Percentiles rank a stretch among this genome's conserved stretches.
These are phyloP conservation scores for Pythium brachiatum DNA, from an alignment of 352 stramenopile species.

Conservation along the genomic window DNA sequence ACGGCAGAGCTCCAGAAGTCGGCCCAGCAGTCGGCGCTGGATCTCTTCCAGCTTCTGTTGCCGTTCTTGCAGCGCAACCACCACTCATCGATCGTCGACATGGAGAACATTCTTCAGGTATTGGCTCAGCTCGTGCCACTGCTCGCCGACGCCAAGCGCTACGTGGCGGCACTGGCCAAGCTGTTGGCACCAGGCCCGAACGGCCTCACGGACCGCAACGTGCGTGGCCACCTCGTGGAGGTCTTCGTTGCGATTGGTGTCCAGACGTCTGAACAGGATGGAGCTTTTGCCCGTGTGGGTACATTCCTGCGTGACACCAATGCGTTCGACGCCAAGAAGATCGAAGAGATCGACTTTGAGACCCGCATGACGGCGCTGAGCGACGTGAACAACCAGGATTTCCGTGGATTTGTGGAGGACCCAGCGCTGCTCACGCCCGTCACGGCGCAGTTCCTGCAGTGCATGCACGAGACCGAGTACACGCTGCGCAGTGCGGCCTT, in stretches of 20 bases:
- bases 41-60: conserved; percentile 84
- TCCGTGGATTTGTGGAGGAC: conserved; percentile 56
- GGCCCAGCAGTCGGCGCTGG: conserved; percentile 46
- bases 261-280: conserved; percentile 31
- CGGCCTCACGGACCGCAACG: conserved; percentile 55
- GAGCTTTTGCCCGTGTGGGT: conserved; percentile 38
- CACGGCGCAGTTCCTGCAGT: conserved; percentile 73
- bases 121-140: conserved; percentile 73
- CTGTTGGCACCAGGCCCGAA: conserved; percentile 74
- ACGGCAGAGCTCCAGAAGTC: conserved; percentile 24
- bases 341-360: conserved; percentile 86
- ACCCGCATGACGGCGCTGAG: conserved; percentile 76
- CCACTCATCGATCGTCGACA: conserved; percentile 66
- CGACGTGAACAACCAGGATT: conserved; percentile 56
- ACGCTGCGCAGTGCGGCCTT: conserved; percentile 77
- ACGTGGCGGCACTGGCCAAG: conserved; percentile 75
- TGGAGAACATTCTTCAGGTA: conserved; percentile 79
- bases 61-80: conserved; percentile 85
- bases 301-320: conserved; percentile 61
- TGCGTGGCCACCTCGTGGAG: conserved; percentile 59
- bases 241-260: conserved; percentile 67
- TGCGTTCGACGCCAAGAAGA: conserved; percentile 71
- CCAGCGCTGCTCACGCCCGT: conserved; percentile 73
- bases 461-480: conserved; percentile 83
- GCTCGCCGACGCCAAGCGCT: conserved; percentile 65